These are phyloP conservation scores for Pleurotus djamor DNA, from an alignment of 768 basidiomycete species.

Conservation along the genomic window DNA sequence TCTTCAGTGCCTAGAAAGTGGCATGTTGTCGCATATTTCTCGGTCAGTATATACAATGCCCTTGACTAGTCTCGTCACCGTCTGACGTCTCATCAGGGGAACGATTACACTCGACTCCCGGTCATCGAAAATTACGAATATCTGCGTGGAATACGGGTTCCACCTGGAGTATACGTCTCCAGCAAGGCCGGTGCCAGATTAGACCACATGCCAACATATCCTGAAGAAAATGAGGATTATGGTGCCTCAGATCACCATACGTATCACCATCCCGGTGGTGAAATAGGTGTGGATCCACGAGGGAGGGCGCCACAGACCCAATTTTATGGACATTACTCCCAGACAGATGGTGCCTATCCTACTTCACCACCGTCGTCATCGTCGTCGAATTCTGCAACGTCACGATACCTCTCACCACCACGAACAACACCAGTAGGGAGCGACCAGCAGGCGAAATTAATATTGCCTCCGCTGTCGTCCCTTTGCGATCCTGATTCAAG, in stretches of 20 bases:
- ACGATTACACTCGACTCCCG: slow-evolving; percentile 68
- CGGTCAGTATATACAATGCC: slow-evolving; percentile 37
- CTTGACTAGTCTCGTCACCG: neutral
- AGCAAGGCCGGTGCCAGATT: slow-evolving; percentile 50
- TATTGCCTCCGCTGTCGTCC: slow-evolving; percentile 17
- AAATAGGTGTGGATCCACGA: neutral
- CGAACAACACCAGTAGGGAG: neutral
- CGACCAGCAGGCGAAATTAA: slow-evolving; percentile 3
- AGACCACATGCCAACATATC: slow-evolving; percentile 42
- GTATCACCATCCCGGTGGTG: slow-evolving; percentile 1
- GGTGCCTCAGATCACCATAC: slow-evolving; percentile 22
- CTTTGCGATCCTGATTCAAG: slow-evolving; percentile 14
- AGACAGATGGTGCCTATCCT: neutral
- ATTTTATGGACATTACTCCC: neutral
- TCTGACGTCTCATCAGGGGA: slow-evolving; percentile 38
- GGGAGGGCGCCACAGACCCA: neutral
- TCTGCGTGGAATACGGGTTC: slow-evolving; percentile 63
- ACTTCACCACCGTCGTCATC: slow-evolving; percentile 10
- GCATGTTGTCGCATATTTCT: slow-evolving; percentile 79
- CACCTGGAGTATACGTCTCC: slow-evolving; percentile 70
- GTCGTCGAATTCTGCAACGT: slow-evolving; percentile 8
- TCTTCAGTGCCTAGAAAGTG: slow-evolving; percentile 46
- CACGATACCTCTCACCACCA: slow-evolving; percentile 6
- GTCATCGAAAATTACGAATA: slow-evolving; percentile 76
- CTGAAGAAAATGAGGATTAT: slow-evolving; percentile 41